These are phyloP conservation scores for Trichosanthes cucumerina DNA, from an alignment of 306 rosid genomes.

Conservation along the genomic window DNA sequence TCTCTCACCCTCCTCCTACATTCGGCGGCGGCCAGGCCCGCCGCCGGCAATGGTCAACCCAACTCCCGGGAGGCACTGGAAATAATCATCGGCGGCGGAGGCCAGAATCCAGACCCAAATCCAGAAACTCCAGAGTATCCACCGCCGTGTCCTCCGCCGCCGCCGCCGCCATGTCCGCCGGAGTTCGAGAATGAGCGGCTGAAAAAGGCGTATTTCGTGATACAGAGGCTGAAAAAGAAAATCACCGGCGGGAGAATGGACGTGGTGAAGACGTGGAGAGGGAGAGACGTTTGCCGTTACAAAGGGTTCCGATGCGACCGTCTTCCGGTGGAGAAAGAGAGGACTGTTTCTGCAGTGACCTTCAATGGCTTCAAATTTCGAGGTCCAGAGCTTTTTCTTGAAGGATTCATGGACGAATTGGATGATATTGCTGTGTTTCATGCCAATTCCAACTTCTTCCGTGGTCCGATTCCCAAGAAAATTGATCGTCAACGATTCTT, in stretches of 20 bases:
- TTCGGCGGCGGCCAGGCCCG: not conserved
- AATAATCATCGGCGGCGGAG: slow-evolving; percentile 2
- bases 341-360: slow-evolving; percentile 31
- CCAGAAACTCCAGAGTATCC: not conserved
- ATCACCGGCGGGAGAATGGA: slow-evolving; percentile 7
- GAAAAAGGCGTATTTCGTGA: slow-evolving; percentile 3
- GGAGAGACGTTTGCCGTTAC: not conserved
- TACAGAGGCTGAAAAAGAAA: slow-evolving; percentile 7
- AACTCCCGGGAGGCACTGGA: not conserved
- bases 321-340: not conserved
- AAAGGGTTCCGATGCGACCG: slow-evolving; percentile 26
- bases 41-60: too few species aligned
- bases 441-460: slow-evolving; percentile 63
- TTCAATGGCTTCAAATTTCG: slow-evolving; percentile 28
- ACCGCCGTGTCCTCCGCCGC: not conserved
- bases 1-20: not conserved
- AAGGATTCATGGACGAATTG: slow-evolving; percentile 18
- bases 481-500: slow-evolving; percentile 4
- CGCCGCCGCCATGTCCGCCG: not conserved
- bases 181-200: slow-evolving; percentile 9
- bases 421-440: slow-evolving; percentile 50
- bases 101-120: not conserved
- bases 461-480: slow-evolving; percentile 8
- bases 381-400: slow-evolving; percentile 10
- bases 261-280: slow-evolving; percentile 18